These are phyloP conservation scores for Calycina herbarum DNA, from an alignment of 2,329 filamentous ascomycete genomes.

Conservation along the genomic window DNA sequence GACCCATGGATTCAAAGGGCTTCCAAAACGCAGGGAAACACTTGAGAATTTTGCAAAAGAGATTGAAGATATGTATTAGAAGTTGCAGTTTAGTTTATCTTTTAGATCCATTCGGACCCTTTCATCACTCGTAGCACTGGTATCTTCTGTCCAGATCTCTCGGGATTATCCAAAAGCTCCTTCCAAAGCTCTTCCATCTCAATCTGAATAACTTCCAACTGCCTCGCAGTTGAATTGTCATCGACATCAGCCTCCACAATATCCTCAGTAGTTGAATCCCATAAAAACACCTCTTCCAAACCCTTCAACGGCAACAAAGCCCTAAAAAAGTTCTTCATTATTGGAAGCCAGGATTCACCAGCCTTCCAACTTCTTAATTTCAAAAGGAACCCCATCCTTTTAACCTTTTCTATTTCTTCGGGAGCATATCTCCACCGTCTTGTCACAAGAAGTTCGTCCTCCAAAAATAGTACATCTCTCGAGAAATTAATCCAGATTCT, in stretches of 20 bases:
- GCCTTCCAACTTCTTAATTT: background rate
- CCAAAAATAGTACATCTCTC: constrained; percentile 1
- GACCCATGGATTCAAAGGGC: background rate
- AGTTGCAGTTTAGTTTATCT: background rate
- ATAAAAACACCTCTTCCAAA: background rate
- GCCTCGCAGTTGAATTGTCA: background rate
- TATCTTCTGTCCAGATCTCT: background rate
- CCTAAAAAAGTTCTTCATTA: background rate
- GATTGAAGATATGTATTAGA: constrained; percentile 5
- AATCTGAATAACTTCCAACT: background rate
- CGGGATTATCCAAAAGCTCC: background rate
- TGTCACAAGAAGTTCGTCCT: background rate
- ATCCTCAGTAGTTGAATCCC: background rate
- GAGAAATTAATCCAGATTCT: constrained; percentile 14
- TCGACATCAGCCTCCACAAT: too few species aligned
- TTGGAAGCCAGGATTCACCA: background rate
- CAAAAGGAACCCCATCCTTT: background rate
- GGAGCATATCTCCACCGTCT: background rate
- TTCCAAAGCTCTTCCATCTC: background rate
- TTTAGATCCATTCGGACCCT: background rate
- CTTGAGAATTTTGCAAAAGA: background rate
- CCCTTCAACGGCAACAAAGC: background rate
- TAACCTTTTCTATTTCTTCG: background rate
- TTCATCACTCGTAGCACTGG: background rate
- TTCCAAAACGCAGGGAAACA: constrained; percentile 1